Evolutionary conservation across 2,329 filamentous ascomycete genomes (phyloP), one percentile per base, ranked within the genome.

Genomic region (Septoria linicola): DNA sequence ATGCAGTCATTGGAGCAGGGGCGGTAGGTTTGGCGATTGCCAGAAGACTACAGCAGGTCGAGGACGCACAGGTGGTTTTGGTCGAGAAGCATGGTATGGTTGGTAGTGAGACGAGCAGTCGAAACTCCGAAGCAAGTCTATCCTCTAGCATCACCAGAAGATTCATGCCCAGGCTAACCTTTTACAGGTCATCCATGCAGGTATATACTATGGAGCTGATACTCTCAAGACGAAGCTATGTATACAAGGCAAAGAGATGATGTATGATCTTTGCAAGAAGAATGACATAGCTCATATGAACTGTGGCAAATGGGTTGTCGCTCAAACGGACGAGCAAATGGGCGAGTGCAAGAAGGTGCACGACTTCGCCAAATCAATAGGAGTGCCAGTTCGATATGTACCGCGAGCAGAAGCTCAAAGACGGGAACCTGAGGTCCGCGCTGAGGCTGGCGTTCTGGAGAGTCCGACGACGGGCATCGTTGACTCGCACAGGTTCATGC

Each of bases 251-350:
- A 85, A 85, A 61, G 68, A 84, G 25, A 76, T 89, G 68, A 76
- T 97, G 53, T 99, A 99, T 72, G 78, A 76, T 3, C 81, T 95
- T 35, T 96, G 92, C 74, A 71, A 73, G 4, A 73, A 73, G 50
- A 75, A 88, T 63, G 70, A 71, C 51, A 86, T 99, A 43, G 82
- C 82, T 0, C 80, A 93, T 71, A 78, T 78, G 47, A 85, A 85
- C 66, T 87, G 83, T 19, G 90, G 90, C 53, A 97, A 96, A 75
- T 96, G 92, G 91, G 87, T 97, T 63, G 88, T 97, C 1, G 92
- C 92, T 1, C 93, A 97, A 73, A 86, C 83, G 45, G 76, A 77
- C 1, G 73, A 72, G 40, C 88, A 97, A 73, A 79, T 81, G 66
- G 77, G 74, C n/a, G 82, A 81, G 2, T 37, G 80, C 80, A 71